These are phyloP conservation scores for Colletotrichum costaricense DNA, from an alignment of 2,329 filamentous ascomycete species.

Conservation along the genomic window DNA sequence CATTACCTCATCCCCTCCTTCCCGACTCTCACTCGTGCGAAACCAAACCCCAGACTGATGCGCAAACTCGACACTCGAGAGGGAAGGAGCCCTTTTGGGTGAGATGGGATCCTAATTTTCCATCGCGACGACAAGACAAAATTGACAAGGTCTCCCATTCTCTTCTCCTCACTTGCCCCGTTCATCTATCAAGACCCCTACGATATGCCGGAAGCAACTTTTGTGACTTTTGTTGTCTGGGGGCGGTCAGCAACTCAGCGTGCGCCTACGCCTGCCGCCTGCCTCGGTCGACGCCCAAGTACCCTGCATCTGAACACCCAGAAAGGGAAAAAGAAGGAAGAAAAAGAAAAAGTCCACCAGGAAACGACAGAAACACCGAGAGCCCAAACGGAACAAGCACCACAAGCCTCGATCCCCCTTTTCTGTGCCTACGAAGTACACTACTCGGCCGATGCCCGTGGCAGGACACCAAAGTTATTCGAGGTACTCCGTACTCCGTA, in stretches of 20 bases:
- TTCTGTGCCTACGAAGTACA: neutral
- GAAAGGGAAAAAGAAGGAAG: neutral
- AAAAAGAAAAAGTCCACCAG: neutral
- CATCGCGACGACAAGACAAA: conserved; percentile 12
- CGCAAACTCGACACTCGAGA: conserved; percentile 28
- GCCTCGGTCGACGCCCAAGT: neutral
- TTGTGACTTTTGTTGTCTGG: neutral
- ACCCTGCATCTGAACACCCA: neutral
- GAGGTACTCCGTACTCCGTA: too few relatives aligned
- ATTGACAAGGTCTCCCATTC: neutral
- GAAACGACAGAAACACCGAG: neutral
- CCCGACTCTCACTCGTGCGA: conserved; percentile 25
- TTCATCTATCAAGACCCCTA: too few relatives aligned
- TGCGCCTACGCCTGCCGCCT: neutral
- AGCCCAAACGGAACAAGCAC: neutral
- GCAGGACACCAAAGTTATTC: neutral
- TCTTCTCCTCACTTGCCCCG: neutral
- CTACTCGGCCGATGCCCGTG: conserved; percentile 12
- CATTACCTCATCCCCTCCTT: conserved; percentile 29
- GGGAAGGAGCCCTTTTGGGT: conserved; percentile 20
- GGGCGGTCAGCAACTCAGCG: too few relatives aligned
- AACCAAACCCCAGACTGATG: conserved; percentile 19
- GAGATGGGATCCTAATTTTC: conserved; percentile 4
- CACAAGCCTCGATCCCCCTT: neutral
- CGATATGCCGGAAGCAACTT: too few relatives aligned